Percentiles rank a stretch among this genome's conserved stretches.
These are phyloP conservation scores for Hypericum perforatum DNA, from an alignment of 345 rosid species.

Conservation along the genomic window DNA sequence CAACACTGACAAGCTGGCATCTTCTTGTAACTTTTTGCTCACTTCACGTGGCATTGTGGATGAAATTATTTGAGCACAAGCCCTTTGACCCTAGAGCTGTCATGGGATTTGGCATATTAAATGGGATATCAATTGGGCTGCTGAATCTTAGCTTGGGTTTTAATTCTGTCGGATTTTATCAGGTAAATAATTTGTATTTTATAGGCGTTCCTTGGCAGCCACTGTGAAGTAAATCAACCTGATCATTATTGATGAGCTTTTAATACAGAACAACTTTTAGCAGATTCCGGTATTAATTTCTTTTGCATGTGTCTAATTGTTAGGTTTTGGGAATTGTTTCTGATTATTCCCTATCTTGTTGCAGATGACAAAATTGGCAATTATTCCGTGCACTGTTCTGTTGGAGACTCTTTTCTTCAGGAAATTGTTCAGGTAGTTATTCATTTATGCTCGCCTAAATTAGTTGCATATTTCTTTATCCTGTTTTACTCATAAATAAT, in stretches of 20 bases:
- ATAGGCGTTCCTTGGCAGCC: too few species aligned
- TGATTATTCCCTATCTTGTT: conserved; percentile 18
- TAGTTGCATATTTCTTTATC: neutral
- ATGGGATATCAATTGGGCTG: conserved; percentile 95
- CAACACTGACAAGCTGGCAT: conserved; percentile 99
- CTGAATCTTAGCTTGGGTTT: conserved; percentile 97
- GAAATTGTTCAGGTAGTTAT: conserved; percentile 77
- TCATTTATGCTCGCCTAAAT: conserved; percentile 7
- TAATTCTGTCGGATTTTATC: conserved; percentile 97
- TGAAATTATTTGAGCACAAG: conserved; percentile 97
- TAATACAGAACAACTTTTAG: too few species aligned
- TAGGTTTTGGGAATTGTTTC: conserved; percentile 14
- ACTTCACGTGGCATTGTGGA: conserved; percentile 94
- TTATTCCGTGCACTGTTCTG: conserved; percentile 95
- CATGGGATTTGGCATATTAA: conserved; percentile 97
- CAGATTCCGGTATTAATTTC: too few species aligned
- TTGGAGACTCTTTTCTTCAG: conserved; percentile 97
- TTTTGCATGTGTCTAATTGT: too few species aligned
- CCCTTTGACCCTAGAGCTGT: conserved; percentile 99
- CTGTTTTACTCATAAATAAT: neutral
- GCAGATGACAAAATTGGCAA: conserved; percentile 98
- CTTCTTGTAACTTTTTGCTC: conserved; percentile 97
- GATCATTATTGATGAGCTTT: too few species aligned
- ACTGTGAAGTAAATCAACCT: too few species aligned
- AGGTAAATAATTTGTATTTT: too few species aligned